A percentile compares a stretch with the other conserved stretches of the same genome.
These are phyloP conservation scores for Leccinum pellstonianum DNA, from an alignment of 768 basidiomycete genomes.

Conservation along the genomic window DNA sequence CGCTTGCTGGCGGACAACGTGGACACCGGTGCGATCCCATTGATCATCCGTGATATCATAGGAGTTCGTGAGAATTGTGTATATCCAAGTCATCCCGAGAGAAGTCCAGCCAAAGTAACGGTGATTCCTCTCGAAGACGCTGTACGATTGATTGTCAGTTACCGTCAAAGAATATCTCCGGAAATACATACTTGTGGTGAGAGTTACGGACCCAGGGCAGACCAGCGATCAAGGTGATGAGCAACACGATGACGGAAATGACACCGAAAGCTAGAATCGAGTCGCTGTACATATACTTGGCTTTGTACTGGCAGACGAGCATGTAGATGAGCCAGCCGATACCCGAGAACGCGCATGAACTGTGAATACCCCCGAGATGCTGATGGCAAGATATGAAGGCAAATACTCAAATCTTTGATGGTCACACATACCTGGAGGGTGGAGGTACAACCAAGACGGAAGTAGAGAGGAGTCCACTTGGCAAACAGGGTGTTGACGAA, in stretches of 20 bases:
- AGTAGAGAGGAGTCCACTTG: constrained; percentile 81
- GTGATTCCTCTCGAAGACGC: constrained; percentile 78
- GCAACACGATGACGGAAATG: constrained; percentile 53
- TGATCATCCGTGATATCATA: constrained; percentile 53
- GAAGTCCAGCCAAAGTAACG: constrained; percentile 76
- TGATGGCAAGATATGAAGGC: constrained; percentile 26
- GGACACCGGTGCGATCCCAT: constrained; percentile 56
- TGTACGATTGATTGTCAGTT: constrained; percentile 24
- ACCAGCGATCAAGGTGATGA: constrained; percentile 61
- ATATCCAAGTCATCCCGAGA: constrained; percentile 58
- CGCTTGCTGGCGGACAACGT: constrained; percentile 65
- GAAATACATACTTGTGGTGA: constrained; percentile 66
- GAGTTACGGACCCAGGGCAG: constrained; percentile 80
- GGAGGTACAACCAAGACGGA: constrained; percentile 70
- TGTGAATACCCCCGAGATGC: constrained; percentile 81
- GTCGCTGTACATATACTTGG: constrained; percentile 48
- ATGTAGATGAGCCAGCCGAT: constrained; percentile 68
- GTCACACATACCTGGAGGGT: constrained; percentile 53
- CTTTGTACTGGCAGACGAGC: constrained; percentile 54
- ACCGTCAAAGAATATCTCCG: background rate
- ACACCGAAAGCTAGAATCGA: constrained; percentile 62
- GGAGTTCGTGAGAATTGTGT: constrained; percentile 64
- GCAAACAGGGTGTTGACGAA: constrained; percentile 72
- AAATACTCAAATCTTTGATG: background rate
- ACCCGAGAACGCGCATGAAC: constrained; percentile 70